Evolutionary conservation across 1,139 yeast genomes (phyloP), one percentile per base, ranked within the genome.

Genomic region (Kurtzmaniella quercitrusa): DNA sequence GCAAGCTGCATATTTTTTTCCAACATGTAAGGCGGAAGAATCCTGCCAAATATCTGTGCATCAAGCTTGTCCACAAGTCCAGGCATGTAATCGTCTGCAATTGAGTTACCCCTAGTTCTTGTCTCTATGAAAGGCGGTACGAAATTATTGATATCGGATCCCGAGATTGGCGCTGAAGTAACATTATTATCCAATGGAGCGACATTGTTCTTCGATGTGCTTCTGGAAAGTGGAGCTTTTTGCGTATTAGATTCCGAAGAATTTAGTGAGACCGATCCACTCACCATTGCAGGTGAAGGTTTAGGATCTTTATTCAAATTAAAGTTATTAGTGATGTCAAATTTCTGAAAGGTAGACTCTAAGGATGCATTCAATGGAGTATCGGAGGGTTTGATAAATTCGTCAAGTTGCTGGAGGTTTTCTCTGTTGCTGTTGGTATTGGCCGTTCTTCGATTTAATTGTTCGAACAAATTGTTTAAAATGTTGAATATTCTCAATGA

Each of bases 41-140:
- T 82, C 41, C 86, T 69, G 1, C 96, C 96, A 66, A 88, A 88
- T 12, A 88, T 74, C 56, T 87, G 93, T 47, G 88, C 78, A 59
- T 88, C 96, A 38, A 88, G 65, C 51, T 83, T 84, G 59, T 88
- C 96, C 71, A 88, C 83, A 16, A 85, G 83, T 4, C 95, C 94
- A 1, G 93, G 88, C 46, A 84, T 72, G 54, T 86, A 86, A 17
- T 56, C 59, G 15, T 54, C 54, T 7, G 50, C 16, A 16, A 28
- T 3, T 12, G 16, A 33, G 26, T 19, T 15, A 11, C 18, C 34
- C 2, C 12, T n/a, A 8, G 11, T 14, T 21, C 8, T 21, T 11
- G 3, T 32, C 15, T 32, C 35, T 8, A 18, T 32, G 7, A 17
- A 7, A 14, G 7, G 9, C 7, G 19, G 21, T 15, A 21, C 17